Percentiles rank a stretch among this genome's conserved stretches.
Evolutionary conservation across 2,329 filamentous ascomycete genomes (phyloP).

Genomic region (Neonectria neomacrospora): DNA sequence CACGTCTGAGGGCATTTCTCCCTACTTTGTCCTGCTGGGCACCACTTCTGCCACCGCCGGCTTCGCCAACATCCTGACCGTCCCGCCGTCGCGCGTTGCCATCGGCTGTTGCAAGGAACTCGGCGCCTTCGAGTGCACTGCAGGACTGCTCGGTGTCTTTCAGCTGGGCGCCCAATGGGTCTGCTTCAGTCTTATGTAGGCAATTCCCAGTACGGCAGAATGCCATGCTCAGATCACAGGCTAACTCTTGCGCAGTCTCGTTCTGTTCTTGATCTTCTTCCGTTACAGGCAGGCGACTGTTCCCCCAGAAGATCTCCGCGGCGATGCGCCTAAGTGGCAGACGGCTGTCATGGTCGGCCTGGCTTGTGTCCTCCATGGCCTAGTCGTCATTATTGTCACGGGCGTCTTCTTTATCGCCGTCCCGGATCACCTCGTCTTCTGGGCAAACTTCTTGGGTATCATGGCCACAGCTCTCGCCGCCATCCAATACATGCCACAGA

Average conservation of each 20-base stretch:
- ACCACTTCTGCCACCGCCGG: slow-evolving; percentile 88
- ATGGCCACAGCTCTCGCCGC: slow-evolving; percentile 81
- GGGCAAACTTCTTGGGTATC: slow-evolving; percentile 88
- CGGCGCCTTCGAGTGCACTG: slow-evolving; percentile 82
- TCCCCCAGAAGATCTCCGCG: slow-evolving; percentile 60
- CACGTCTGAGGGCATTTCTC: slow-evolving; percentile 93
- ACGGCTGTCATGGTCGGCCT: slow-evolving; percentile 81
- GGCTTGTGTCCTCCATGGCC: slow-evolving; percentile 78
- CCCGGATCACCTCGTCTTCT: slow-evolving; percentile 73
- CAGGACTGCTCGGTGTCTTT: slow-evolving; percentile 86
- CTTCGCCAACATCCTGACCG: slow-evolving; percentile 90
- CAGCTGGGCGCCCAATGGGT: slow-evolving; percentile 94
- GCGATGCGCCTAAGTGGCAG: slow-evolving; percentile 74
- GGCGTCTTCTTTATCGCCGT: slow-evolving; percentile 72
- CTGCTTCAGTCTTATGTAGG: slow-evolving; percentile 92
- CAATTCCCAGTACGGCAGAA: slow-evolving; percentile 26
- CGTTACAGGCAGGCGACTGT: slow-evolving; percentile 69
- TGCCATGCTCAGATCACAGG: neutral
- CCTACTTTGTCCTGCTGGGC: slow-evolving; percentile 94
- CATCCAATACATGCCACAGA: slow-evolving; percentile 95
- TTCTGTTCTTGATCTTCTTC: slow-evolving; percentile 96
- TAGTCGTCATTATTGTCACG: slow-evolving; percentile 76
- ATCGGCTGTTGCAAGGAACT: slow-evolving; percentile 88
- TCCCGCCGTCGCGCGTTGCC: slow-evolving; percentile 84
- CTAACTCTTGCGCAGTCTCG: slow-evolving; percentile 66